Conservation (phyloP, 495 filamentous ascomycete genomes). For the Hyaloscypha finlandica region DNA sequence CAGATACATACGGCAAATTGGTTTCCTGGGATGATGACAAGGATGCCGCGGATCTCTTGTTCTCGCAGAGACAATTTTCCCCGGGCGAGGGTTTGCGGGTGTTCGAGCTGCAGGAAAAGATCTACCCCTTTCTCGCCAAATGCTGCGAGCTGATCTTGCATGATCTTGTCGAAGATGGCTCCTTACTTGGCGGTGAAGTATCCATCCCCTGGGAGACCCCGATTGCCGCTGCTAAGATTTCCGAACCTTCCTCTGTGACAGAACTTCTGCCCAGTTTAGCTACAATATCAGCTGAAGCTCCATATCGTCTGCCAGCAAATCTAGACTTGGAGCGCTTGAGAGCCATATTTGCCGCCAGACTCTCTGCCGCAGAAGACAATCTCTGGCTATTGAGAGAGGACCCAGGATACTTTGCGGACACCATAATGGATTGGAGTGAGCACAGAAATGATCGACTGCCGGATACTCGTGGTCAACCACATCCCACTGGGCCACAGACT, state of each 20-base stretch:
- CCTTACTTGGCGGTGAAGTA: constrained; percentile 27
- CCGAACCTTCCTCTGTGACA: constrained; percentile 33
- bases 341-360: constrained; percentile 38
- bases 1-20: constrained; percentile 44
- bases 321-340: constrained; percentile 44
- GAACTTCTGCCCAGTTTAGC: constrained; percentile 14
- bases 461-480: constrained; percentile 31
- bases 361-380: constrained; percentile 44
- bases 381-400: constrained; percentile 51
- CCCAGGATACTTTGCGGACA: constrained; percentile 46
- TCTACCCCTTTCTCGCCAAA: constrained; percentile 41
- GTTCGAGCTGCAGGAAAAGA: constrained; percentile 44
- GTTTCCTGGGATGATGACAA: constrained; percentile 43
- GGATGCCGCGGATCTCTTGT: constrained; percentile 10
- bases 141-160: constrained; percentile 44
- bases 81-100: constrained; percentile 46
- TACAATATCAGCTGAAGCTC: constrained; percentile 38
- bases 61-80: constrained; percentile 34
- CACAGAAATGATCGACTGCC: constrained; percentile 42
- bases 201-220: constrained; percentile 14
- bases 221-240: constrained; percentile 6
- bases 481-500: constrained; percentile 26
- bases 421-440: constrained; percentile 40
- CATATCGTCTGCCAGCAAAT: constrained; percentile 43
- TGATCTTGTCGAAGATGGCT: constrained; percentile 32